Percentiles rank a stretch among this genome's conserved stretches.
Conservation (phyloP, 305 asterid genomes). For the Plantago coronopus region DNA sequence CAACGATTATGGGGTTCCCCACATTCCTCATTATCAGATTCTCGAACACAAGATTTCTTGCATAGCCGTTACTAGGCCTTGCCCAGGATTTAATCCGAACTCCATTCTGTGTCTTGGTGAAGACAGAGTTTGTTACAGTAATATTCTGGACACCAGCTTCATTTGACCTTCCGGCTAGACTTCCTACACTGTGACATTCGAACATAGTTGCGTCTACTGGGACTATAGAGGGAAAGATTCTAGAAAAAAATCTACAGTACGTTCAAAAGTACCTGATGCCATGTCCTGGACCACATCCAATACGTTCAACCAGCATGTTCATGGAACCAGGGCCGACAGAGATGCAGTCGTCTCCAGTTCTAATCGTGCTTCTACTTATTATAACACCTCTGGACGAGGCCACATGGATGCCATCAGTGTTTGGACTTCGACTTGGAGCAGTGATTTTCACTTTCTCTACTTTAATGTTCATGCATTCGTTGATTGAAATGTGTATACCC, state of each 20-base stretch:
- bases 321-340: constrained; percentile 64
- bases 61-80: constrained; percentile 53
- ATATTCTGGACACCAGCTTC: constrained; percentile 69
- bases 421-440: constrained; percentile 78
- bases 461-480: constrained; percentile 37
- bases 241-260: no score
- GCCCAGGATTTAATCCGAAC: constrained; percentile 77
- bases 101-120: constrained; percentile 71
- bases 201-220: background rate
- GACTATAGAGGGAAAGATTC: no score
- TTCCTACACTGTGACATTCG: constrained; percentile 47
- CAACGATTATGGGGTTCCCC: constrained; percentile 62
- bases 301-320: constrained; percentile 46
- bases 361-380: constrained; percentile 34
- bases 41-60: constrained; percentile 40
- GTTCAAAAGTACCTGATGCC: constrained; percentile 65
- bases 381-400: constrained; percentile 46
- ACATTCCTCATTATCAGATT: constrained; percentile 60
- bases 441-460: constrained; percentile 41
- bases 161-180: constrained; percentile 42
- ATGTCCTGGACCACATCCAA: constrained; percentile 85
- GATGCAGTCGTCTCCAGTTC: constrained; percentile 76
- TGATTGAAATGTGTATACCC: constrained; percentile 46
- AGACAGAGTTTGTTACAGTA: constrained; percentile 46
- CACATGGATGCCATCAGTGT: constrained; percentile 69